These are phyloP conservation scores for Yarrowia porcina DNA, from an alignment of 805 yeast species.

Conservation along the genomic window DNA sequence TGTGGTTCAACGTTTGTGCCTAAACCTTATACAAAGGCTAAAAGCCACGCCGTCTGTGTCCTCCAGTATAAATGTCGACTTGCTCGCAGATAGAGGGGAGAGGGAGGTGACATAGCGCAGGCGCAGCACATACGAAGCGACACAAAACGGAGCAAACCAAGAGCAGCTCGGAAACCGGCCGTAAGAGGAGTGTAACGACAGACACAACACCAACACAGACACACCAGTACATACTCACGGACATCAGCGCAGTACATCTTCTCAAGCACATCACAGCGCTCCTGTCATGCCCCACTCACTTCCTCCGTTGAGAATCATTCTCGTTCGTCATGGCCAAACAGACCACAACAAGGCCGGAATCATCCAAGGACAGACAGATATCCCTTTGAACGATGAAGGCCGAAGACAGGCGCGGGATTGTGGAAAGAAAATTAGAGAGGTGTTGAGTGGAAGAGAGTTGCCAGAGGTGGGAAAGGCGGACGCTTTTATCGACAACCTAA, in stretches of 20 bases:
- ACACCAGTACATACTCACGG: too few relatives aligned
- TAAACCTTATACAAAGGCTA: background rate
- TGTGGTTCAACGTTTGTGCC: constrained; percentile 3
- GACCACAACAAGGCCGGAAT: constrained; percentile 65
- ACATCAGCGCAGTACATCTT: too few relatives aligned
- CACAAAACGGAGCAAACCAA: too few relatives aligned
- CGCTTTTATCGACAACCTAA: background rate
- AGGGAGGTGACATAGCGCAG: too few relatives aligned
- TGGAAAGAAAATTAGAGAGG: constrained; percentile 42
- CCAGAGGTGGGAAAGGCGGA: background rate
- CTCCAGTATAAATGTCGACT: background rate
- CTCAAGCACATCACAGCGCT: too few relatives aligned
- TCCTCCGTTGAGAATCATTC: constrained; percentile 28
- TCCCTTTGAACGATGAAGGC: constrained; percentile 62
- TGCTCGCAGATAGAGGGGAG: too few relatives aligned
- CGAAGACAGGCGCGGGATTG: constrained; percentile 54
- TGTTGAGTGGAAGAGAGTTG: constrained; percentile 30
- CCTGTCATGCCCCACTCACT: background rate
- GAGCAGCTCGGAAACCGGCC: too few relatives aligned
- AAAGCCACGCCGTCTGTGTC: background rate
- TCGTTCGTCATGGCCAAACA: constrained; percentile 84
- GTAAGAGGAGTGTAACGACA: too few relatives aligned
- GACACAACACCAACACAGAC: background rate
- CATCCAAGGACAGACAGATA: constrained; percentile 74
- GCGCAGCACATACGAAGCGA: too few relatives aligned